Conservation (phyloP, 2,329 filamentous ascomycete species). For the Pseudocercospora macadamiae region DNA sequence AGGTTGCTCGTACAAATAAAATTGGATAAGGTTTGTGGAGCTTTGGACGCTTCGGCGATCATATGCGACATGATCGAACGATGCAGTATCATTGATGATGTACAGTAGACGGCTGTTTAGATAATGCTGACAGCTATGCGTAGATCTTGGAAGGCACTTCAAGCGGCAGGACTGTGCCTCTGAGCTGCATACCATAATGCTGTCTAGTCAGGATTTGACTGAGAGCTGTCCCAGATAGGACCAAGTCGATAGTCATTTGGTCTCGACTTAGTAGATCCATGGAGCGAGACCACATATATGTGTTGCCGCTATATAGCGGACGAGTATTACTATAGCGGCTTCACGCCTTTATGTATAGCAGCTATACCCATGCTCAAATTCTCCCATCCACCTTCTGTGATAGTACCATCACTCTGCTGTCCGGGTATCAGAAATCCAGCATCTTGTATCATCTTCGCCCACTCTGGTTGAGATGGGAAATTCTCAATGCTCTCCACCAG, state of each 20-base stretch:
- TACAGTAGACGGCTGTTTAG: no score
- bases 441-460: slow-evolving; percentile 77
- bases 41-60: background rate
- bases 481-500: slow-evolving; percentile 95
- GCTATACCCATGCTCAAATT: slow-evolving; percentile 91
- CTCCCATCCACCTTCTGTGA: slow-evolving; percentile 71
- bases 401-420: slow-evolving; percentile 37
- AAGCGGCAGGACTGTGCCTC: no score
- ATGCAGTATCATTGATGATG: background rate
- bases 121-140: no score
- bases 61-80: background rate
- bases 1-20: slow-evolving; percentile 2
- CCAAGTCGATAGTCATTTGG: no score
- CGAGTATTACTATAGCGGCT: slow-evolving; percentile 67
- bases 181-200: no score
- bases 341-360: slow-evolving; percentile 95
- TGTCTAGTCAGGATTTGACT: no score
- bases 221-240: no score
- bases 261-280: no score
- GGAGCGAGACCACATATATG: no score
- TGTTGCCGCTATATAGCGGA: no score
- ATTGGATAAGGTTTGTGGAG: slow-evolving; percentile 8
- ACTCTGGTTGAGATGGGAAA: slow-evolving; percentile 85
- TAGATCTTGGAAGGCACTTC: no score
- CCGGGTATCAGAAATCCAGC: slow-evolving; percentile 85